phyloP scores from a whole-genome alignment of 2,329 filamentous ascomycete genomes.

The Cercospora sojina region DNA sequence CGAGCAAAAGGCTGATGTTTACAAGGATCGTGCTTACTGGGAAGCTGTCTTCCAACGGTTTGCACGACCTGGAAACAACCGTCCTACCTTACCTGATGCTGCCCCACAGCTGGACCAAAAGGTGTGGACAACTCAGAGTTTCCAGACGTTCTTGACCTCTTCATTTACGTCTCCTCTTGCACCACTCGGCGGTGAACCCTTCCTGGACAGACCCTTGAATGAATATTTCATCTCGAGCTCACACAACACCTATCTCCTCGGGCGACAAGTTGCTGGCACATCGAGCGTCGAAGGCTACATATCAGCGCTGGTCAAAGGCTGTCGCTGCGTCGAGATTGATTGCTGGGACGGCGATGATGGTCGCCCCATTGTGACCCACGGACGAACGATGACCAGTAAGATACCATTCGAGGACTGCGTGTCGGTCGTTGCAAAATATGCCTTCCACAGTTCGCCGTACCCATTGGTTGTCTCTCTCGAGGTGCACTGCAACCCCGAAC shows the following conservation, averaged over 20 bases:
- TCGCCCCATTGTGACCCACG: constrained; percentile 86
- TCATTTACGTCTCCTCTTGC: constrained; percentile 37
- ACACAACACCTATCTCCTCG: constrained; percentile 95
- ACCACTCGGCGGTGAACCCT: constrained; percentile 30
- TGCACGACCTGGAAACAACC: constrained; percentile 33
- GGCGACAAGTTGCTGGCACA: constrained; percentile 82
- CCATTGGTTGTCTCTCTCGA: constrained; percentile 94
- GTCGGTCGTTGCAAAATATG: constrained; percentile 89
- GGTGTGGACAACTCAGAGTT: constrained; percentile 73
- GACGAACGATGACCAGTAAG: constrained; percentile 80
- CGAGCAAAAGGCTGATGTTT: constrained; percentile 73
- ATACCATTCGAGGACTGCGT: constrained; percentile 91
- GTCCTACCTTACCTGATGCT: constrained; percentile 46
- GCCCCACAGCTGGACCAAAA: constrained; percentile 47
- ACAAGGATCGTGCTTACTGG: constrained; percentile 65
- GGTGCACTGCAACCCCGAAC: constrained; percentile 81
- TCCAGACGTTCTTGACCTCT: constrained; percentile 75
- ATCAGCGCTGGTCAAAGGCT: constrained; percentile 79
- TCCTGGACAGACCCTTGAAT: constrained; percentile 80
- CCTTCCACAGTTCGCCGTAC: constrained; percentile 81
- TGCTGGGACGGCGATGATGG: constrained; percentile 94
- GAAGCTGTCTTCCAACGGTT: constrained; percentile 61
- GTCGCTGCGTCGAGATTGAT: constrained; percentile 94
- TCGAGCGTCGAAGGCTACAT: constrained; percentile 97
- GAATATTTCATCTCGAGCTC: constrained; percentile 99